Conservation (phyloP, 495 filamentous ascomycete species). For the Opeltia flavorubescens region DNA sequence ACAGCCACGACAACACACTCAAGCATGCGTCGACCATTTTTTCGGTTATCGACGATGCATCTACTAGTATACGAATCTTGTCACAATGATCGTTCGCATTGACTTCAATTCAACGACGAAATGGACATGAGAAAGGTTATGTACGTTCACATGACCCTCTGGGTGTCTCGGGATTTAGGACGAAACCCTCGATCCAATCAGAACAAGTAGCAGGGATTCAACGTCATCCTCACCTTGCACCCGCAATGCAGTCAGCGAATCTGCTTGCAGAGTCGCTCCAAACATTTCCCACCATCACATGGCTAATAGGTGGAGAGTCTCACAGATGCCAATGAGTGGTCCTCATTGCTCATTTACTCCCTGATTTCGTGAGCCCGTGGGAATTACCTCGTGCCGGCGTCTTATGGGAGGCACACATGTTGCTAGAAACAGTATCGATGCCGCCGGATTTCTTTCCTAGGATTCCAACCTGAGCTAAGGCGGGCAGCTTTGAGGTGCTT, state of each 20-base stretch:
- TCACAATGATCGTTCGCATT: too few relatives aligned
- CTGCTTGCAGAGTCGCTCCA: conserved; percentile 14
- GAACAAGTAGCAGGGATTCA: conserved; percentile 23
- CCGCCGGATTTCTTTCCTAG: background rate
- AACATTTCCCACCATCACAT: conserved; percentile 13
- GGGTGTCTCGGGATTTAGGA: too few relatives aligned
- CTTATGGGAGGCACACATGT: background rate
- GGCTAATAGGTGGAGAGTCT: conserved; percentile 6
- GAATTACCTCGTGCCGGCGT: background rate
- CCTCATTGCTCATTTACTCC: background rate
- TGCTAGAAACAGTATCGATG: conserved; percentile 13
- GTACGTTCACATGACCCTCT: background rate
- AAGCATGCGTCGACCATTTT: too few relatives aligned
- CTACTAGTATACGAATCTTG: too few relatives aligned
- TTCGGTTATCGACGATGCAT: too few relatives aligned
- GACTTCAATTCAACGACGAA: too few relatives aligned
- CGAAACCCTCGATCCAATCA: conserved; percentile 21
- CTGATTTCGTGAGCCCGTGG: background rate
- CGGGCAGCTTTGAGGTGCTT: background rate
- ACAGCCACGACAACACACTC: conserved; percentile 6
- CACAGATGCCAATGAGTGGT: conserved; percentile 7
- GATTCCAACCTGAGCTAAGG: too few relatives aligned
- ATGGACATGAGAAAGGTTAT: background rate
- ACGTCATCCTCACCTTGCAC: conserved; percentile 18
- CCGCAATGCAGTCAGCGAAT: conserved; percentile 23